These are phyloP conservation scores for Coniochaeta sp. DNA, from an alignment of 2,329 filamentous ascomycete species.

Conservation along the genomic window DNA sequence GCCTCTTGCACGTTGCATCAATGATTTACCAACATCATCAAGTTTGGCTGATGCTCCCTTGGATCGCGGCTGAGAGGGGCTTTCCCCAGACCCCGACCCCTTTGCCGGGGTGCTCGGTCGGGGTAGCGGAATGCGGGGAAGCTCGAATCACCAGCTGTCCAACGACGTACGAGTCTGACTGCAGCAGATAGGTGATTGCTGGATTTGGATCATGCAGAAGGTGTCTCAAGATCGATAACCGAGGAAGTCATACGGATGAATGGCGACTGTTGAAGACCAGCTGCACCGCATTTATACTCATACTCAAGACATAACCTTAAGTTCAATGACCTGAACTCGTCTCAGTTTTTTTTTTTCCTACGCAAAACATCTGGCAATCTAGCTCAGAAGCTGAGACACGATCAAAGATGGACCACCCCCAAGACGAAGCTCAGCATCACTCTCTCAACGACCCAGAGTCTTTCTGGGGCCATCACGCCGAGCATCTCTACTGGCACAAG, in stretches of 20 bases:
- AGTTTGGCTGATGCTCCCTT: not conserved
- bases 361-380: not conserved
- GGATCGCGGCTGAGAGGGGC: not conserved
- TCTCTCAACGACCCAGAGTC: conserved; percentile 62
- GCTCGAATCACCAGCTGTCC: conserved; percentile 1
- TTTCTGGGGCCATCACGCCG: conserved; percentile 73
- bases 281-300: not conserved
- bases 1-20: not conserved
- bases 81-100: conserved; percentile 2
- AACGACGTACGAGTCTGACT: not conserved
- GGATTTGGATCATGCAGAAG: not conserved
- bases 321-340: not conserved
- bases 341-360: no score
- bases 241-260: not conserved
- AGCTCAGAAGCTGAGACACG: not conserved
- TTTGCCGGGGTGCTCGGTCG: not conserved
- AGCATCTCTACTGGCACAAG: conserved; percentile 74
- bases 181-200: not conserved
- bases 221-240: not conserved
- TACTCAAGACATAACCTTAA: not conserved
- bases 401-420: conserved; percentile 28
- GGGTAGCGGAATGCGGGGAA: conserved; percentile 13
- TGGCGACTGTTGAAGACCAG: not conserved
- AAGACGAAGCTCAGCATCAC: conserved; percentile 41
- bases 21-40: not conserved